Base-by-base conservation (phyloP, 441 rosid genomes). In the Aquilaria agallochum region DNA sequence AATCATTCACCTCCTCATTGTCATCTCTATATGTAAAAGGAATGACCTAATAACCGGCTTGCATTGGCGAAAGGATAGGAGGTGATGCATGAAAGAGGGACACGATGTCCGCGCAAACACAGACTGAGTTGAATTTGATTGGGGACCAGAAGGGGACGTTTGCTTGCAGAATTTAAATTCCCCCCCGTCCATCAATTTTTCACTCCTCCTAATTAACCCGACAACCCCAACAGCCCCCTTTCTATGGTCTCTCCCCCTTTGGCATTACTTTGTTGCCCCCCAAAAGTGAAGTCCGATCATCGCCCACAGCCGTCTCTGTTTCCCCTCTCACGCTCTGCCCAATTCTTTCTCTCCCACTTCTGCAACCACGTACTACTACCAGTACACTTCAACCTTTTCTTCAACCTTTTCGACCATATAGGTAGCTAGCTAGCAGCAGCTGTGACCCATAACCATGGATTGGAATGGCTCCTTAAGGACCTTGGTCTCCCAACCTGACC, bases 381-480 rank as follows among this genome's bases (percentile, higher is more conserved):
- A 2, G 3, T 50, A 2, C 20, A 33, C 53, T 11, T 44, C 36
- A 65, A 14, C 59, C 64, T 11, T 59, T 59, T 27, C 48, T 65
- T 56, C 27, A 20, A 20, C 27, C 27, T 20, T 20, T 20, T 20
- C 27, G 27, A 20, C 27, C 27, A 20, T 20, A 20, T 20, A 20
- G 27, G 27, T 20, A 20, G 27, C 27, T 20, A 20, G 27, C 27
- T 20, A 20, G 27, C 27, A 20, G 27, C 27, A 20, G 9, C 3
- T 45, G 74, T 80, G 71, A 76, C 70, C 75, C 68, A 31, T 6
- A 6, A 2, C 3, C 10, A 11, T 84, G 93, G 93, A 86, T 42
- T 86, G 88, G 89, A 77, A 71, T 72, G 66, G 68, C 62, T 69
- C 63, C 74, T 53, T 80, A 48, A 78, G 84, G 52, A 52, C 60